Percentiles rank a stretch among this genome's conserved stretches.
phyloP scores from a whole-genome alignment of 2,329 filamentous ascomycete genomes.

The Penicillium hesseltinei region DNA sequence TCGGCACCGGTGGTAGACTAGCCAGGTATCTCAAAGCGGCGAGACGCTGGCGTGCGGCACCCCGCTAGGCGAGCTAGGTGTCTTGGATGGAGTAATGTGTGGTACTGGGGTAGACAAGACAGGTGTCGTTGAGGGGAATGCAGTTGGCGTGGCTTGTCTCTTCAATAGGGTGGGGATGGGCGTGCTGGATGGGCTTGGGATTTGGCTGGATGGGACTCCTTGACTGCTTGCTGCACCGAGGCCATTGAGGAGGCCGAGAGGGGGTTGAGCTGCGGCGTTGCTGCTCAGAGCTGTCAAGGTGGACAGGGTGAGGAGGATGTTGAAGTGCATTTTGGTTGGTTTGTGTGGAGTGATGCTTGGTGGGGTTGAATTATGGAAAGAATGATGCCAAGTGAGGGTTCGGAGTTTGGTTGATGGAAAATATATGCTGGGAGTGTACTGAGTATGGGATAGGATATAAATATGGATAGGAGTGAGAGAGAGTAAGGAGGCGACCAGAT shows the following conservation, averaged over 20 bases:
- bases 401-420: neutral
- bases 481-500: neutral
- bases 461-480: neutral
- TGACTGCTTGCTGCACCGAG: neutral
- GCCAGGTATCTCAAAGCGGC: too few relatives aligned
- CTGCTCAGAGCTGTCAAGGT: neutral
- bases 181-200: neutral
- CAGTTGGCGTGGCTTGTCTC: neutral
- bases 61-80: too few relatives aligned
- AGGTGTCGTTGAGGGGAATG: neutral
- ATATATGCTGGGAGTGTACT: too few relatives aligned
- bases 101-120: neutral
- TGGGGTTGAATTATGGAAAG: neutral
- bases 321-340: neutral
- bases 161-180: neutral
- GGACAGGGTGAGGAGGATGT: neutral
- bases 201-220: neutral
- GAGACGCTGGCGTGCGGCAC: too few relatives aligned
- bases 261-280: neutral
- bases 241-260: neutral
- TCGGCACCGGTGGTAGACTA: too few relatives aligned
- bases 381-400: neutral
- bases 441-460: neutral
- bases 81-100: too few relatives aligned
- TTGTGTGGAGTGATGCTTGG: neutral